phyloP scores from a whole-genome alignment of 1,284 basidiomycete genomes.

The Entoloma clypeatum region DNA sequence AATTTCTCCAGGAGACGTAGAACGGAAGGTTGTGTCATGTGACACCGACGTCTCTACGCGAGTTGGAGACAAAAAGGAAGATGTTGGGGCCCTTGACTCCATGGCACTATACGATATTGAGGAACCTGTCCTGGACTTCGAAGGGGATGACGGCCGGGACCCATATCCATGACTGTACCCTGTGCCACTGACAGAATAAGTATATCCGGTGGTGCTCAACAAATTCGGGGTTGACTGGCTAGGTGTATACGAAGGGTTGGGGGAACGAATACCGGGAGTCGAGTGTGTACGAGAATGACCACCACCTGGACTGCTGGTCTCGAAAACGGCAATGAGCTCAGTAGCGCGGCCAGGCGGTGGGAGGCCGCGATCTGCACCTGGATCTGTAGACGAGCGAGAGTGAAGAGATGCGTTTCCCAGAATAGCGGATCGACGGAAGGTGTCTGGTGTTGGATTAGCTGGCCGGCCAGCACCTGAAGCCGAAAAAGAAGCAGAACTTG shows the following conservation, averaged over 20 bases:
- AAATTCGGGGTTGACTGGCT: slow-evolving; percentile 41
- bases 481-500: slow-evolving; percentile 39
- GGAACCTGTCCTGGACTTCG: slow-evolving; percentile 34
- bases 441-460: slow-evolving; percentile 36
- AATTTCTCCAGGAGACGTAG: slow-evolving; percentile 24
- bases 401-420: slow-evolving; percentile 32
- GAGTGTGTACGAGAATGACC: slow-evolving; percentile 52
- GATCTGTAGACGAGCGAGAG: slow-evolving; percentile 42
- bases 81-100: slow-evolving; percentile 27
- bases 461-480: slow-evolving; percentile 25
- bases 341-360: slow-evolving; percentile 59
- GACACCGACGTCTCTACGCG: slow-evolving; percentile 24
- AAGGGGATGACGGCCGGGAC: slow-evolving; percentile 38
- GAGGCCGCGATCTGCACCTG: slow-evolving; percentile 37
- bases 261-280: slow-evolving; percentile 47
- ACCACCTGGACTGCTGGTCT: slow-evolving; percentile 44
- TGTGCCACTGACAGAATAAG: slow-evolving; percentile 20
- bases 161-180: slow-evolving; percentile 27
- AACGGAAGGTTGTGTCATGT: slow-evolving; percentile 21
- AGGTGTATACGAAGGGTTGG: slow-evolving; percentile 47
- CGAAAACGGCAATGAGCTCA: slow-evolving; percentile 72
- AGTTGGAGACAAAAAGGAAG: slow-evolving; percentile 33
- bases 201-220: slow-evolving; percentile 24
- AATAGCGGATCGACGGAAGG: slow-evolving; percentile 37
- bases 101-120: slow-evolving; percentile 32